Base-by-base conservation (phyloP, 2,329 filamentous ascomycete genomes). In the Neurospora crassa region DNA sequence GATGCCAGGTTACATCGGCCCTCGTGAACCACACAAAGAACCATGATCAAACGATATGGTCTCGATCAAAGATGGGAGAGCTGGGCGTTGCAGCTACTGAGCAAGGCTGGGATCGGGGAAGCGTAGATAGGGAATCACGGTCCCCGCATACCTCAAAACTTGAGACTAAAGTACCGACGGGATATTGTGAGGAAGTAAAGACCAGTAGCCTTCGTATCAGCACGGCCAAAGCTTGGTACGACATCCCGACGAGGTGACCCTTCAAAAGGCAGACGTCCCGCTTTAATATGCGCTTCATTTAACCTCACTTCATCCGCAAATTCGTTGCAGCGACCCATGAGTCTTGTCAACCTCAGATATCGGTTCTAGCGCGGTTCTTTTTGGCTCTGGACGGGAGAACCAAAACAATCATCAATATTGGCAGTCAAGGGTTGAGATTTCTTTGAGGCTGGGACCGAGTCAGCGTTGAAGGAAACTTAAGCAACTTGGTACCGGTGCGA, bases 241-340 rank as follows among this genome's bases (percentile, higher is more conserved):
- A 74, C 73, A 70, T 72, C 72, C 70, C 71, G 69, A 72, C 69
- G 71, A 73, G 70, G 73, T 73, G 74, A 73, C 71, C 70, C 70
- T 72, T 74, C 77, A 77, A 77, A 76, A 78, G 72, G 75, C 78
- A 75, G 74, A 75, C 73, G 75, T 76, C 74, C 78, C 73, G 74
- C 73, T 71, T 80, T 80, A 83, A 83, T 83, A 79, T 83, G 75
- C 76, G 73, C 79, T 82, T 82, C 80, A 83, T 83, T 80, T 83
- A 82, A 79, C 76, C 78, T 74, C 75, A 78, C 80, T 83, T 83
- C 81, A 82, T 75, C 80, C 82, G 81, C 76, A 81, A 81, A 81
- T 81, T 82, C 76, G 73, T 72, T 68, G 69, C 73, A 75, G 74
- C 71, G 71, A 75, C 74, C 53, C 71, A 73, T 72, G 72, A 73